phyloP scores from a whole-genome alignment of 2,329 filamentous ascomycete genomes.

The Apiospora phragmitis region DNA sequence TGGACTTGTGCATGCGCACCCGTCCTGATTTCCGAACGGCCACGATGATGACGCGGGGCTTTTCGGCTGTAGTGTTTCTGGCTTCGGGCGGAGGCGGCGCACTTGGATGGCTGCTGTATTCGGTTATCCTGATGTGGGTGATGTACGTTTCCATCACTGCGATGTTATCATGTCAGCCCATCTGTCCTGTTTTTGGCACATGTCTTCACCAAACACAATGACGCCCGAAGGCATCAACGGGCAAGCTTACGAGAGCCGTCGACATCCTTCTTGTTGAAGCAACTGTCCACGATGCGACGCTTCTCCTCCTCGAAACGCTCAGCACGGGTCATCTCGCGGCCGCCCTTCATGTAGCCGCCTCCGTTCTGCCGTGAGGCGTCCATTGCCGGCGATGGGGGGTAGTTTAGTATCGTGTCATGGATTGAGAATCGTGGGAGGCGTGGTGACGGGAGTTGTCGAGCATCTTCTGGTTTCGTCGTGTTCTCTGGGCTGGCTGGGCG shows the following conservation, averaged over 20 bases:
- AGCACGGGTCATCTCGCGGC: slow-evolving; percentile 52
- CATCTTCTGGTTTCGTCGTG: background rate
- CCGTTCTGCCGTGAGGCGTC: slow-evolving; percentile 17
- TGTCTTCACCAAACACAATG: slow-evolving; percentile 3
- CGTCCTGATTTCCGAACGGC: slow-evolving; percentile 89
- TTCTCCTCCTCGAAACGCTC: slow-evolving; percentile 98
- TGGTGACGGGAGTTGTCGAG: background rate
- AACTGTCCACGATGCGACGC: slow-evolving; percentile 88
- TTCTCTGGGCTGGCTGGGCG: background rate
- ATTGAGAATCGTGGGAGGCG: background rate
- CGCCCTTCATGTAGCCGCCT: slow-evolving; percentile 14
- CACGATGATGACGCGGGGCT: slow-evolving; percentile 88
- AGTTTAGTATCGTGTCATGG: slow-evolving; percentile 11
- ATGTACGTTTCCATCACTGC: slow-evolving; percentile 91
- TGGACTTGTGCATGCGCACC: slow-evolving; percentile 94
- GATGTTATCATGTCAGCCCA: slow-evolving; percentile 8
- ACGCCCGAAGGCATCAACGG: slow-evolving; percentile 14
- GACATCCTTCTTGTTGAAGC: slow-evolving; percentile 85
- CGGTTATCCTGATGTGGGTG: slow-evolving; percentile 88
- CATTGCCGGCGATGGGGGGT: slow-evolving; percentile 11
- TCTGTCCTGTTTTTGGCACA: background rate
- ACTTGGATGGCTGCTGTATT: slow-evolving; percentile 82
- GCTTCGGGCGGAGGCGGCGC: slow-evolving; percentile 79
- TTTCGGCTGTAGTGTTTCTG: slow-evolving; percentile 71
- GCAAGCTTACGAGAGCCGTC: slow-evolving; percentile 75